These are phyloP conservation scores for Neurospora crassa DNA, from an alignment of 2,329 filamentous ascomycete species.

Conservation along the genomic window DNA sequence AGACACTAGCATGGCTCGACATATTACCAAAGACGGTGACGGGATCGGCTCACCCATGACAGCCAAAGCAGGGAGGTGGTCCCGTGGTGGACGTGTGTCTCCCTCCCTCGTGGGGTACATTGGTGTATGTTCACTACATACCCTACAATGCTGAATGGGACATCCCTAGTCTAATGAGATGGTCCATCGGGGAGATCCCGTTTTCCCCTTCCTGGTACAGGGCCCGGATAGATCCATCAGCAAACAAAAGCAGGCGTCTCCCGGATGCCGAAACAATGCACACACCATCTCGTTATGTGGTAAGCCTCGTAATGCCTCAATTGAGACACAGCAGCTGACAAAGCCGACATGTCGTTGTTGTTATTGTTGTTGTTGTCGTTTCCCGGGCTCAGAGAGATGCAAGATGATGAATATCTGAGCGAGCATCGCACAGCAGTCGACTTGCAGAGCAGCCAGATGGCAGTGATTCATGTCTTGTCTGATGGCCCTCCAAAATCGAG, in stretches of 20 bases:
- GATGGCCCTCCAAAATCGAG: neutral
- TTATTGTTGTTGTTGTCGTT: neutral
- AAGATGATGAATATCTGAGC: neutral
- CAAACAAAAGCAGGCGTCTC: neutral
- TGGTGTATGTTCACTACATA: too few relatives aligned
- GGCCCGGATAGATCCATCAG: neutral
- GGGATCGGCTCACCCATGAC: neutral
- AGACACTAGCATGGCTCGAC: neutral
- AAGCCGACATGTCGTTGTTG: too few relatives aligned
- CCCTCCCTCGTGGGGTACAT: neutral
- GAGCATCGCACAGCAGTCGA: neutral
- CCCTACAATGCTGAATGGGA: neutral
- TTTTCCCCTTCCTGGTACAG: neutral
- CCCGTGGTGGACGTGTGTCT: neutral
- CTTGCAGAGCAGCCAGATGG: neutral
- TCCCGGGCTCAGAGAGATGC: neutral
- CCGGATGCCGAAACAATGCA: neutral
- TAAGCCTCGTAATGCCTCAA: neutral
- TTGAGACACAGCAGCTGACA: neutral
- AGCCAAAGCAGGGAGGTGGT: neutral
- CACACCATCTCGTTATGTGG: neutral
- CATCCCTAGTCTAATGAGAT: neutral
- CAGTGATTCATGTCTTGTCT: neutral
- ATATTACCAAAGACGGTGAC: neutral
- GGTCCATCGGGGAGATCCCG: neutral